Evolutionary conservation across 192 early-diverging fungal species (phyloP), one percentile per base, ranked within the genome.

Genomic region (Piromyces sp.): DNA sequence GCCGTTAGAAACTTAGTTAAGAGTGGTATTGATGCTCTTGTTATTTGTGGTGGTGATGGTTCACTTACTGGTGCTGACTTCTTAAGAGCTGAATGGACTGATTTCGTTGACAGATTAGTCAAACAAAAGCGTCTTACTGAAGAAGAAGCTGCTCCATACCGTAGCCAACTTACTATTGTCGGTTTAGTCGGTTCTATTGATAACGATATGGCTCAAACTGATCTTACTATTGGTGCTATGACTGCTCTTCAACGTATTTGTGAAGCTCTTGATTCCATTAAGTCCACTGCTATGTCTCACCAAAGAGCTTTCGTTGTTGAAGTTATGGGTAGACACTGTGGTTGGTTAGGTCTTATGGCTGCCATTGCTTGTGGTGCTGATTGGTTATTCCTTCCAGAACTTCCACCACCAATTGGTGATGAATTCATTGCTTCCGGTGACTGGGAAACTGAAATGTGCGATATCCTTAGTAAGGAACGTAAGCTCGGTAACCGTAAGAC

Each of bases 261-360:
- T 86, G 97, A 99, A 84, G 90, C 93, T 42, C 92, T 99, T 3
- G 97, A 99, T 84, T 93, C 95, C 0, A 94, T 99, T 68, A 91
- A 92, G 2, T 94, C 94, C 42, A 99, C 97, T 5, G 97, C 97
- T 0, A 89, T 92, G 51, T 96, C 95, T 85, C 97, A 99, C 85
- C 94, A 95, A 80, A 93, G 97, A 79, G 97, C 97, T 13, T 99
- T 99, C 84, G 95, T 99, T 17, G 91, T 99, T 38, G 97, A 99
- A 83, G 97, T 99, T 37, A 99, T 99, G 97, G 97, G 96, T 15
- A 92, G 97, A 68, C 95, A 97, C 84, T 99, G 97, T 84, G 97
- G 97, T 28, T 99, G 97, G 97, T 86, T 96, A 36, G 95, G 94
- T 30, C 87, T 95, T 31, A 95, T 94, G 89, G 93, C 94, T 26